Base-by-base conservation (phyloP, 345 rosid genomes). In the Xanthoceras sorbifolium region DNA sequence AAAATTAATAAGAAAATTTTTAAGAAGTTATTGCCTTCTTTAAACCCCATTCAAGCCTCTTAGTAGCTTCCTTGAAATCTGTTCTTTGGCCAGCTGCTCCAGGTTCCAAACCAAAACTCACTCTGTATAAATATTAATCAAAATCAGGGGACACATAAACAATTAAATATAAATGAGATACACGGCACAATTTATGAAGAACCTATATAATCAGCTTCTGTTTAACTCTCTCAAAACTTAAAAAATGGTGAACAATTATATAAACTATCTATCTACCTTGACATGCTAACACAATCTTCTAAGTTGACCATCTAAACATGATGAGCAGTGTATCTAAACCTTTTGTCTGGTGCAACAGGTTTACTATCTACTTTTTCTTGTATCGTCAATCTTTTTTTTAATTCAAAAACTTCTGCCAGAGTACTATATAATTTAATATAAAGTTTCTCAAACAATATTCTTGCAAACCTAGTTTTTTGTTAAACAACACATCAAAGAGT, bases 71-170 rank as follows among this genome's bases (percentile, higher is more conserved):
- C 83, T 90, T 92, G 85, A 96, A 93, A 86, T 96, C 98, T 40
- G 98, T 85, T 83, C 86, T 89, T 81, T 96, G 98, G 75, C 97
- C 99, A 81, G 83, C 71, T 12, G 91, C 95, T 81, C 93, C 97
- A 20, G 90, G 82, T 84, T 93, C 98, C 80, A 93, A 77, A 83
- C 89, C 98, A 85, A 92, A 93, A 82, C 90, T 89, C 77, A 90
- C 97, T 80, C 97, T 94, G 87, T 20, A 44, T 67, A 68, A 65
- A 78, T 52, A 67, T 61, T 23, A 32, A 28, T 28, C 52, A 59
- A 46, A 64, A 44, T n/a, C 25, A 74, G 69, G 46, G 31, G 44
- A 52, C 28, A 22, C 0, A 3, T 25, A 14, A n/a, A 20, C 64
- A 71, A 73, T 62, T 57, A 46, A 17, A 20, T 25, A 54, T 3